phyloP scores from a whole-genome alignment of 768 basidiomycete species.

The Bullera alba region DNA sequence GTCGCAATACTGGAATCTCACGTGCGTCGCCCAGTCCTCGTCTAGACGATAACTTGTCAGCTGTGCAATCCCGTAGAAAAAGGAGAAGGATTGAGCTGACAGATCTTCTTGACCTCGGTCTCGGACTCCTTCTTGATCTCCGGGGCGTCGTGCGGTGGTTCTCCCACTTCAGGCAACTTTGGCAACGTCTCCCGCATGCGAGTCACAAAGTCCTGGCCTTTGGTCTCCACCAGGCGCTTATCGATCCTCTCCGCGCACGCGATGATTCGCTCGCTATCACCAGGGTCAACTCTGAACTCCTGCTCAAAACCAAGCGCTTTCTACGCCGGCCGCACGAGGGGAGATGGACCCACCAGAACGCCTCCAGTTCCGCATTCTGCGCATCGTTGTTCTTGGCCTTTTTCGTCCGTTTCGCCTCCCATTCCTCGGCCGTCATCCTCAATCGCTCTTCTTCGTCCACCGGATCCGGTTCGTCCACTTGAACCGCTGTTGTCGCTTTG shows the following conservation, averaged over 20 bases:
- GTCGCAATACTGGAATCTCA: conserved; percentile 88
- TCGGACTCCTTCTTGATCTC: conserved; percentile 47
- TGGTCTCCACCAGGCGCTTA: conserved; percentile 75
- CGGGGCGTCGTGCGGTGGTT: too few relatives aligned
- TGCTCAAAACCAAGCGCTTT: too few relatives aligned
- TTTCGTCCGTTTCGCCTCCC: conserved; percentile 55
- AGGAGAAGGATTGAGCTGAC: conserved; percentile 24
- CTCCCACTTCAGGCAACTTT: conserved; percentile 52
- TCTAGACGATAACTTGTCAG: conserved; percentile 42
- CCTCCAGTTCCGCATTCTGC: conserved; percentile 68
- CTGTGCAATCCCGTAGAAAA: background rate
- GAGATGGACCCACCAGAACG: conserved; percentile 56
- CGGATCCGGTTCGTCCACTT: conserved; percentile 47
- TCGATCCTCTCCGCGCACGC: conserved; percentile 78
- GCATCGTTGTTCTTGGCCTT: conserved; percentile 57
- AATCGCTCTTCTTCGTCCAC: conserved; percentile 81
- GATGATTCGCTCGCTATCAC: conserved; percentile 62
- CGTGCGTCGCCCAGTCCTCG: conserved; percentile 71
- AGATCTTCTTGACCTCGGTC: conserved; percentile 66
- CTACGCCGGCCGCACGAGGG: background rate
- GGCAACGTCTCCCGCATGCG: conserved; percentile 70
- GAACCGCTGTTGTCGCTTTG: conserved; percentile 50
- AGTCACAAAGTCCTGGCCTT: conserved; percentile 77
- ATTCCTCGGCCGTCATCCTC: conserved; percentile 55
- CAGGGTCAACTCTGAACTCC: background rate